These are phyloP conservation scores for Torrubiellomyces zombiae DNA, from an alignment of 2,329 filamentous ascomycete species.

Conservation along the genomic window DNA sequence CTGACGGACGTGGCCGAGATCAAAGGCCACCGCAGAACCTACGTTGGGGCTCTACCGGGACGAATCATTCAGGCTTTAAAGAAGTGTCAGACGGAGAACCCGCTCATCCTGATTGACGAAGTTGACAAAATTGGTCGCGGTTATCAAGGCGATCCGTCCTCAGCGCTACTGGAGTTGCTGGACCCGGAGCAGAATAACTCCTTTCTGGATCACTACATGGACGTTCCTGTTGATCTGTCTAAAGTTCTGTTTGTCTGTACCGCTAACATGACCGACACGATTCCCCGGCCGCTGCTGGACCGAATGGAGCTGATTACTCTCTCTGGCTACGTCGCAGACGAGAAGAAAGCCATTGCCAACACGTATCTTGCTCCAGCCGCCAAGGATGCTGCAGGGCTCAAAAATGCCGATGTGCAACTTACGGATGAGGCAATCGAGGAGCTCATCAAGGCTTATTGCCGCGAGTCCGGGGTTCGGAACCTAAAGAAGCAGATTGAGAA, in stretches of 20 bases:
- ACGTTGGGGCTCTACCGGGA: slow-evolving; percentile 87
- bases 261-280: slow-evolving; percentile 97
- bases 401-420: slow-evolving; percentile 79
- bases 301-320: slow-evolving; percentile 96
- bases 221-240: slow-evolving; percentile 90
- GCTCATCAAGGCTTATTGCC: slow-evolving; percentile 95
- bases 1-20: slow-evolving; percentile 96
- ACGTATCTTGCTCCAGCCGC: slow-evolving; percentile 82
- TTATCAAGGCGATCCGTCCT: slow-evolving; percentile 91
- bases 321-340: slow-evolving; percentile 90
- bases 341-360: slow-evolving; percentile 98
- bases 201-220: slow-evolving; percentile 97
- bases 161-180: slow-evolving; percentile 79
- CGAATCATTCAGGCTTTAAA: slow-evolving; percentile 97
- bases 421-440: slow-evolving; percentile 81
- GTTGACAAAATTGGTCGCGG: slow-evolving; percentile 96
- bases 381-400: slow-evolving; percentile 83
- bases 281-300: slow-evolving; percentile 81
- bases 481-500: slow-evolving; percentile 99
- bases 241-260: slow-evolving; percentile 98
- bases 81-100: slow-evolving; percentile 98
- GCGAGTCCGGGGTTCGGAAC: slow-evolving; percentile 92
- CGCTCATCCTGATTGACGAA: slow-evolving; percentile 89
- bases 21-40: slow-evolving; percentile 91
- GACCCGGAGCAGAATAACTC: slow-evolving; percentile 96